Base-by-base conservation (phyloP, 306 rosid genomes). In the Corylus avellana region DNA sequence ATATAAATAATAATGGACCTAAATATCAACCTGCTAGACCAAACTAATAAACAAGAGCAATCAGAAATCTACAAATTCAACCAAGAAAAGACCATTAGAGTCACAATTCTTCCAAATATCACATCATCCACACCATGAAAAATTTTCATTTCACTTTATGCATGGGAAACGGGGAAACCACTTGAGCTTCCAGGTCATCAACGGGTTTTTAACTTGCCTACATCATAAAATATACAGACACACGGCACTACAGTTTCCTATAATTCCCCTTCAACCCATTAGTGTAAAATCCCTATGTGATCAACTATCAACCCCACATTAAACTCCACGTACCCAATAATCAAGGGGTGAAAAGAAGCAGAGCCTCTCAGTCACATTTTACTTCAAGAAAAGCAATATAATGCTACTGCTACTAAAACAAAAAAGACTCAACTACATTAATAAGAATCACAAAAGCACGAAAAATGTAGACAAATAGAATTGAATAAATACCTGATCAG, bases 401-500 rank as follows among this genome's bases (percentile, higher is more conserved):
- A 59, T 25, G 13, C 66, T 25, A 25, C 7, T 18, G 29, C 62
- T 56, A 56, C 29, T n/a, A 27, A 29, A 56, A 56, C 25, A 56
- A 22, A n/a, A n/a, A 56, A 56, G 20, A 8, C 57, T 53, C 27
- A 48, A 59, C 17, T 17, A 47, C 25, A 29, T 16, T 46, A 70
- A 78, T 32, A 18, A 74, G 62, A 74, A 61, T 47, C 13, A 74
- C 7, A 44, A 12, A 62, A 62, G 7, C 0, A 46, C 63, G 18
- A 13, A 29, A 2, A 68, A n/a, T 6, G 46, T 1, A 78, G 51
- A 70, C 37, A 25, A 47, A 46, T 0, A 12, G 22, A 48, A 7
- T 9, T 32, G 9, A 39, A 66, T 12, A 58, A 12, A 17, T 71
- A 88, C 89, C 86, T 89, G 92, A 11, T 86, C 92, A 12, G 88